phyloP scores from a whole-genome alignment of 1,284 basidiomycete genomes.

The Heliocybe sulcata region DNA sequence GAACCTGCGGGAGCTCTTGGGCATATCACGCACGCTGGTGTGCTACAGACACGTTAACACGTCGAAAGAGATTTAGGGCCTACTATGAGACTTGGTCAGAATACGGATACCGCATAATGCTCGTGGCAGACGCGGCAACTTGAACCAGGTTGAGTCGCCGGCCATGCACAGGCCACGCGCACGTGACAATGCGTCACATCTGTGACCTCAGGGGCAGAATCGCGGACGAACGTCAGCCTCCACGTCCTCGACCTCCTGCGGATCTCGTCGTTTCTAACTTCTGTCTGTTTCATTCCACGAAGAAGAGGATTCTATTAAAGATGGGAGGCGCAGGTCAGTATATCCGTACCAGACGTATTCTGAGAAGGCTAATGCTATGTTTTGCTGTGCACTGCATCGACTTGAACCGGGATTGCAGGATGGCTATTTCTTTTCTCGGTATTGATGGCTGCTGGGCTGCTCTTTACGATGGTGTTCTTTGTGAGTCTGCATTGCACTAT shows the following conservation, averaged over 20 bases:
- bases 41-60: no score
- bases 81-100: no score
- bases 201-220: neutral
- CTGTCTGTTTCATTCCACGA: neutral
- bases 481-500: conserved; percentile 40
- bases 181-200: neutral
- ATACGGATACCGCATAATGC: no score
- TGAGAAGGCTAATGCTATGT: neutral
- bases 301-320: neutral
- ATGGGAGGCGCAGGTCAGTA: conserved; percentile 25
- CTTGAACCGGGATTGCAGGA: conserved; percentile 36
- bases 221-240: neutral
- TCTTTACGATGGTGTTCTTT: conserved; percentile 98
- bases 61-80: no score
- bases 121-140: neutral
- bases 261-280: neutral
- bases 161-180: neutral
- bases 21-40: no score
- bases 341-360: neutral
- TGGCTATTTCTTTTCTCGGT: conserved; percentile 95
- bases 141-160: neutral
- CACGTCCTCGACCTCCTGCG: neutral
- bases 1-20: no score
- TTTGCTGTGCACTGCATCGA: neutral
- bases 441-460: conserved; percentile 84